Conservation (phyloP, 805 yeast species). For the Metschnikowia aberdeeniae region DNA sequence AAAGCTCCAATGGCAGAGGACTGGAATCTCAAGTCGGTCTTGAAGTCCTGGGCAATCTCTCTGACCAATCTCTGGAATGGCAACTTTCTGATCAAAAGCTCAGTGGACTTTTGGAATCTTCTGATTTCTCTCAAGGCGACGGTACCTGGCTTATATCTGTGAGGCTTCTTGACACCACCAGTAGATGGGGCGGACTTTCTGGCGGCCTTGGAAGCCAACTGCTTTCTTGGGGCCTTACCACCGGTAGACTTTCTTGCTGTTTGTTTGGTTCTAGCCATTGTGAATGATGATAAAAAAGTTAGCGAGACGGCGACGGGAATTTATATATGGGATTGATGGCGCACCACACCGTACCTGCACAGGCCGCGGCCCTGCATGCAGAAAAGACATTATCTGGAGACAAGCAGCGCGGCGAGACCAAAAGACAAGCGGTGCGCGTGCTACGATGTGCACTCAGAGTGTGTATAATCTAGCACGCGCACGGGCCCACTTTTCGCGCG, state of each 20-base stretch:
- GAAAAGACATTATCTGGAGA: background rate
- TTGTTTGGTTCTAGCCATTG: conserved; percentile 46
- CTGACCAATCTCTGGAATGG: conserved; percentile 48
- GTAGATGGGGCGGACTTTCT: conserved; percentile 46
- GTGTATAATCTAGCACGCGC: conserved; percentile 13
- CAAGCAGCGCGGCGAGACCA: background rate
- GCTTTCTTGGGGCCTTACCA: conserved; percentile 49
- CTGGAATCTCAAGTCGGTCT: conserved; percentile 45
- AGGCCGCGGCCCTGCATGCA: background rate
- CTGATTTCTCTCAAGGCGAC: conserved; percentile 48
- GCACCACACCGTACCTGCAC: conserved; percentile 2
- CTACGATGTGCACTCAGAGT: conserved; percentile 7
- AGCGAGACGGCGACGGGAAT: background rate
- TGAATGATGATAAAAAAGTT: conserved; percentile 4
- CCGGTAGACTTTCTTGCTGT: conserved; percentile 48
- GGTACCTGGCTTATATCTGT: conserved; percentile 50
- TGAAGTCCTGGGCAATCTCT: conserved; percentile 46
- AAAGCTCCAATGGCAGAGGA: conserved; percentile 46
- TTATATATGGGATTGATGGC: conserved; percentile 10
- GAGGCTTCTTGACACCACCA: conserved; percentile 47
- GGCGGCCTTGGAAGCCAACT: conserved; percentile 47
- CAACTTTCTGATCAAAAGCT: conserved; percentile 44
- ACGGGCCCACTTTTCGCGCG: conserved; percentile 7
- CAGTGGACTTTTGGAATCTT: conserved; percentile 46
- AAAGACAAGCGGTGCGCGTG: conserved; percentile 8